Evolutionary conservation across 202 grass and related monocot species (phyloP).

Genomic region (Saccharum hybrid): DNA sequence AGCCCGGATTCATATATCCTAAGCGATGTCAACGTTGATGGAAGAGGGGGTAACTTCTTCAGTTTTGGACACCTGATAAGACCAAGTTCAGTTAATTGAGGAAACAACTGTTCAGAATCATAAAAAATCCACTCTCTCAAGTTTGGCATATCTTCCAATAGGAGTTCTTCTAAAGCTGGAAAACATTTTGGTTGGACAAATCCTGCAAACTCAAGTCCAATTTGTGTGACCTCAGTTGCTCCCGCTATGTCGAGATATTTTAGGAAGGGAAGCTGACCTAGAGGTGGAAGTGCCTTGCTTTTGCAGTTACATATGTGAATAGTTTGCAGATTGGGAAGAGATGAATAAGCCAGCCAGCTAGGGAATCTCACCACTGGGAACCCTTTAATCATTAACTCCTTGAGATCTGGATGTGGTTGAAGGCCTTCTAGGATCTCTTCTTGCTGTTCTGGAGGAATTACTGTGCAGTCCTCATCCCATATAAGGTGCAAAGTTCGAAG

Average conservation of each 20-base stretch:
- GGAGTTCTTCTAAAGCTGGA: slow-evolving; percentile 62
- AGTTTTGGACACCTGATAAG: slow-evolving; percentile 59
- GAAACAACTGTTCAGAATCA: slow-evolving; percentile 52
- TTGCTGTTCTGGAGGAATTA: slow-evolving; percentile 41
- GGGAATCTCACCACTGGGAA: slow-evolving; percentile 54
- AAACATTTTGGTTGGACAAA: slow-evolving; percentile 48
- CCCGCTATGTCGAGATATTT: slow-evolving; percentile 59
- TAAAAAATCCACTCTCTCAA: slow-evolving; percentile 58
- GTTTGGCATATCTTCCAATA: slow-evolving; percentile 69
- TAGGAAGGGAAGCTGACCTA: slow-evolving; percentile 67
- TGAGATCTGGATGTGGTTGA: slow-evolving; percentile 63
- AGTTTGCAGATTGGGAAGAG: slow-evolving; percentile 58
- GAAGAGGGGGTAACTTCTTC: slow-evolving; percentile 64
- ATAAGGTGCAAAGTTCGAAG: slow-evolving; percentile 61
- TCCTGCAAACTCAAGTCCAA: slow-evolving; percentile 62
- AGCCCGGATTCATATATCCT: slow-evolving; percentile 62
- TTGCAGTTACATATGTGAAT: slow-evolving; percentile 63
- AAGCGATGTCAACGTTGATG: slow-evolving; percentile 59
- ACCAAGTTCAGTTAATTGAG: slow-evolving; percentile 60
- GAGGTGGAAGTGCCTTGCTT: slow-evolving; percentile 58
- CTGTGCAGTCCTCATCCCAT: slow-evolving; percentile 54
- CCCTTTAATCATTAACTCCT: slow-evolving; percentile 67
- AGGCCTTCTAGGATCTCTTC: slow-evolving; percentile 65
- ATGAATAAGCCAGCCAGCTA: slow-evolving; percentile 58
- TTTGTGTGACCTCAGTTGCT: slow-evolving; percentile 54